Evolutionary conservation across 805 yeast species (phyloP).

Genomic region (Yarrowia keelungensis): DNA sequence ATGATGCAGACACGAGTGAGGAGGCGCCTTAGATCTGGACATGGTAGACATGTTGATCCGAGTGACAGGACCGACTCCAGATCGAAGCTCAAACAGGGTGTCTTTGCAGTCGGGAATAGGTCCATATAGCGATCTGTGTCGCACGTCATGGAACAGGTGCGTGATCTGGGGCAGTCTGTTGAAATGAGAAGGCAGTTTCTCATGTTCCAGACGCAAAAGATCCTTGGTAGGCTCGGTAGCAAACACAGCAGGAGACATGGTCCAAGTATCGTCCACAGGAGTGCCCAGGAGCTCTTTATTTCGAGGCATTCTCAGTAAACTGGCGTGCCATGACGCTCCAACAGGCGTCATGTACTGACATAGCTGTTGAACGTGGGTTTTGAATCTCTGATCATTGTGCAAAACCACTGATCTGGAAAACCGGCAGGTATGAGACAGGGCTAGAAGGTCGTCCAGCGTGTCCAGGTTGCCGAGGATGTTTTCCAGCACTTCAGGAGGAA

Average conservation of each 20-base stretch:
- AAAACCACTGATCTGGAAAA: slow-evolving; percentile 20
- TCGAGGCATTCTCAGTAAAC: slow-evolving; percentile 15
- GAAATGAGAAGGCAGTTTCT: background rate
- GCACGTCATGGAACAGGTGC: slow-evolving; percentile 23
- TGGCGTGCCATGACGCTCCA: slow-evolving; percentile 19
- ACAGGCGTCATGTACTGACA: slow-evolving; percentile 31
- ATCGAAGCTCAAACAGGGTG: slow-evolving; percentile 33
- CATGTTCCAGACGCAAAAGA: background rate
- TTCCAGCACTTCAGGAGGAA: slow-evolving; percentile 21
- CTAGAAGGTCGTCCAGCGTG: slow-evolving; percentile 15
- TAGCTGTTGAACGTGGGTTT: slow-evolving; percentile 23
- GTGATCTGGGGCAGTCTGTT: slow-evolving; percentile 13
- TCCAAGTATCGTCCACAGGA: slow-evolving; percentile 26
- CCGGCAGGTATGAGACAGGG: slow-evolving; percentile 22
- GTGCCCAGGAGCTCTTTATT: slow-evolving; percentile 12
- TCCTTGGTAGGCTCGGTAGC: slow-evolving; percentile 29
- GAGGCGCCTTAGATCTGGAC: slow-evolving; percentile 27
- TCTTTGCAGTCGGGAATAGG: slow-evolving; percentile 24
- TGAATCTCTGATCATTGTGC: slow-evolving; percentile 23
- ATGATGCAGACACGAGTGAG: slow-evolving; percentile 30
- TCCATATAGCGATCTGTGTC: slow-evolving; percentile 26
- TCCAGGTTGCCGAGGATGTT: slow-evolving; percentile 9
- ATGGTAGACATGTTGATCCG: slow-evolving; percentile 31
- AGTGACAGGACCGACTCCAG: slow-evolving; percentile 31
- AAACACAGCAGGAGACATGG: slow-evolving; percentile 32